A percentile compares a stretch with the other conserved stretches of the same genome.
Evolutionary conservation across 2,329 filamentous ascomycete species (phyloP).

Genomic region (Onygenales sp.): DNA sequence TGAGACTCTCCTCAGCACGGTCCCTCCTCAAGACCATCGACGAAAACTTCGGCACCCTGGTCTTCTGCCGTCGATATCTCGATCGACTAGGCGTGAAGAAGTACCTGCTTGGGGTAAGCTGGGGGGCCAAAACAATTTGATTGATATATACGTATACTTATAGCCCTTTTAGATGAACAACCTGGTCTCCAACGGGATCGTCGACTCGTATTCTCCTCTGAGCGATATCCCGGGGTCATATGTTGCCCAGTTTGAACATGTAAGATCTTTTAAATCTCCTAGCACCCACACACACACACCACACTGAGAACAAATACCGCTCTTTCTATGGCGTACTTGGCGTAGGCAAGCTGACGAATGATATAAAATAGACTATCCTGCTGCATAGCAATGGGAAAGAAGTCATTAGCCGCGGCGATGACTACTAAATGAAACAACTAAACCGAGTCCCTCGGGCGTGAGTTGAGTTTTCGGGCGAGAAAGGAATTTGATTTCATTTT

Average conservation of each 20-base stretch:
- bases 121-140: background rate
- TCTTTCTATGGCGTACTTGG: background rate
- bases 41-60: constrained; percentile 53
- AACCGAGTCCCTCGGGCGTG: background rate
- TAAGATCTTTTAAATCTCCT: constrained; percentile 13
- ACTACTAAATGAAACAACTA: constrained; percentile 32
- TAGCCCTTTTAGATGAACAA: constrained; percentile 36
- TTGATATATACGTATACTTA: background rate
- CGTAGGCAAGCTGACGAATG: no score
- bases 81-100: constrained; percentile 53
- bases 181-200: constrained; percentile 47
- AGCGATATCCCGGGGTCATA: constrained; percentile 52
- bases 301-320: background rate
- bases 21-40: constrained; percentile 49
- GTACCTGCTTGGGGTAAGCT: constrained; percentile 48
- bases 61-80: constrained; percentile 54
- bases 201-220: constrained; percentile 49
- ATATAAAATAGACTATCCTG: constrained; percentile 34
- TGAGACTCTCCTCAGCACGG: constrained; percentile 46
- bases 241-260: constrained; percentile 55
- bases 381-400: constrained; percentile 39
- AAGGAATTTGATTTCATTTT: background rate
- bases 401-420: constrained; percentile 43
- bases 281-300: no score
- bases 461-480: background rate